These are phyloP conservation scores for Sanghuangporus sanghuang DNA, from an alignment of 1,284 basidiomycete genomes.

Conservation along the genomic window DNA sequence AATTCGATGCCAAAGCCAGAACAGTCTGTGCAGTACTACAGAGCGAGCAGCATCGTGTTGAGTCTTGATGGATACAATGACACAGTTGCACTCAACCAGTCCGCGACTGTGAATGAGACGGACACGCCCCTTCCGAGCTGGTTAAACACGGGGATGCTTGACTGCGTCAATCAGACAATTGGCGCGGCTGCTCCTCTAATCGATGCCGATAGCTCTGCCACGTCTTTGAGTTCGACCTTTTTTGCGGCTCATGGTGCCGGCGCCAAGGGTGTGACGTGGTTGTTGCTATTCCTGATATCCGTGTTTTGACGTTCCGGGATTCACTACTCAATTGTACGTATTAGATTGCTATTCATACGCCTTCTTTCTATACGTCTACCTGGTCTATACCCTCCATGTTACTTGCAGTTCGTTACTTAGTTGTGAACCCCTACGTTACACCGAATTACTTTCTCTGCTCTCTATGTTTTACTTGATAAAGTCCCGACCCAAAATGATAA, in stretches of 20 bases:
- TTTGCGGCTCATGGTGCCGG: neutral
- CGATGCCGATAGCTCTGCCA: slow-evolving; percentile 8
- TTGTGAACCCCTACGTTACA: too few species aligned
- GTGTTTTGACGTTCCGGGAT: too few species aligned
- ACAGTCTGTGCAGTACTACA: slow-evolving; percentile 37
- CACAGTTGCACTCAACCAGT: slow-evolving; percentile 25
- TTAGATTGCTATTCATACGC: neutral
- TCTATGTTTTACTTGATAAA: too few species aligned
- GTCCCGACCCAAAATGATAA: too few species aligned
- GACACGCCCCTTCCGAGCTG: slow-evolving; percentile 34
- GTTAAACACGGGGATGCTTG: slow-evolving; percentile 34
- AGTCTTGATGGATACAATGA: slow-evolving; percentile 44
- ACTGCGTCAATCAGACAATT: slow-evolving; percentile 42
- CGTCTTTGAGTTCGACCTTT: neutral
- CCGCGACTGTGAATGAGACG: slow-evolving; percentile 25
- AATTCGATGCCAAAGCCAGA: slow-evolving; percentile 23
- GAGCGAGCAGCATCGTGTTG: slow-evolving; percentile 33
- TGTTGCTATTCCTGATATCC: neutral
- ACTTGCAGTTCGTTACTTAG: too few species aligned
- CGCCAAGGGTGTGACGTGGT: neutral
- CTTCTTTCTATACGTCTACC: too few species aligned
- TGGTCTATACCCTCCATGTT: too few species aligned
- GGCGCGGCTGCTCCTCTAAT: slow-evolving; percentile 33
- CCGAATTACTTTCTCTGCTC: too few species aligned
- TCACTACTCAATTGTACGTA: neutral